Evolutionary conservation across 331 rosid genomes (phyloP).

Genomic region (Saraca asoca): DNA sequence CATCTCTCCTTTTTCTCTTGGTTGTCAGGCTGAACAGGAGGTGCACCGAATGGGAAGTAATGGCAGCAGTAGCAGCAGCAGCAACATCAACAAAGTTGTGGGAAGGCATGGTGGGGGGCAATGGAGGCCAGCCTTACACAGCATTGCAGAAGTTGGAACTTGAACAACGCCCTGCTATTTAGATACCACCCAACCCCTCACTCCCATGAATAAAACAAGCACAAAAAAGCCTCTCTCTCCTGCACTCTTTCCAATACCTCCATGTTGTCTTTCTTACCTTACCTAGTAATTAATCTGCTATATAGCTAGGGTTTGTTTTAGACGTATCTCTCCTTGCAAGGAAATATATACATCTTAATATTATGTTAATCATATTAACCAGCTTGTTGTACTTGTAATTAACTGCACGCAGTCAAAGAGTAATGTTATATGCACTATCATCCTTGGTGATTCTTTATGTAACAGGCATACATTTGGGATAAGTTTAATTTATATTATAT

Average conservation of each 20-base stretch:
- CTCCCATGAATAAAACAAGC: conserved; percentile 34
- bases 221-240: conserved; percentile 3
- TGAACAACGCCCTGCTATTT: conserved; percentile 46
- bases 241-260: conserved; percentile 31
- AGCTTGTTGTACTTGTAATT: conserved; percentile 18
- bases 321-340: conserved; percentile 17
- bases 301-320: conserved; percentile 27
- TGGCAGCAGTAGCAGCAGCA: conserved; percentile 39
- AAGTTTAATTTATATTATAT: no score
- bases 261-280: not conserved
- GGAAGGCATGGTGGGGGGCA: conserved; percentile 68
- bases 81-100: conserved; percentile 39
- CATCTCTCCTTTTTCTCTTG: conserved; percentile 1
- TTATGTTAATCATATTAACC: conserved; percentile 23
- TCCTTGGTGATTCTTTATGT: no score
- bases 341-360: conserved; percentile 1
- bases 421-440: not conserved
- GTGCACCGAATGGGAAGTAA: conserved; percentile 42
- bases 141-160: conserved; percentile 88
- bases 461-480: no score
- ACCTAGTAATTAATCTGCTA: conserved; percentile 11
- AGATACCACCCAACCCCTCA: not conserved
- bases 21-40: conserved; percentile 59
- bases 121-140: conserved; percentile 93
- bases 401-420: not conserved